Conservation (phyloP, 2,329 filamentous ascomycete genomes). For the Monilinia vaccinii-corymbosi region DNA sequence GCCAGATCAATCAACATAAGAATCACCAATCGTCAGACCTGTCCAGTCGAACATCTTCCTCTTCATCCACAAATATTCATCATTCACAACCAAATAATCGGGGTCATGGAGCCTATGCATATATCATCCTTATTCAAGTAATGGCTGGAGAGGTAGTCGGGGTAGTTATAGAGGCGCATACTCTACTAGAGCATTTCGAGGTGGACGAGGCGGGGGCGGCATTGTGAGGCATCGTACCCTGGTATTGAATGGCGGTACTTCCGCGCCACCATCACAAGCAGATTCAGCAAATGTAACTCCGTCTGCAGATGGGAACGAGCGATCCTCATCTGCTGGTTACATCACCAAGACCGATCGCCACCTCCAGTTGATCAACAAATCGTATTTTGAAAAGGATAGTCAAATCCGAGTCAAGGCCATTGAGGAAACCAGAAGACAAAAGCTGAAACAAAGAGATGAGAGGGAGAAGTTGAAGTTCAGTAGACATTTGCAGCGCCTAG, state of each 20-base stretch:
- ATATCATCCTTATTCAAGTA: slow-evolving; percentile 19
- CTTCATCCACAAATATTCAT: slow-evolving; percentile 11
- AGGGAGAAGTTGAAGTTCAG: slow-evolving; percentile 51
- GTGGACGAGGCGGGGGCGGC: slow-evolving; percentile 30
- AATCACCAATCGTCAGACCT: slow-evolving; percentile 42
- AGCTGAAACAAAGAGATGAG: slow-evolving; percentile 43
- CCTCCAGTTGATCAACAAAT: slow-evolving; percentile 73
- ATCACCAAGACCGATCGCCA: slow-evolving; percentile 67
- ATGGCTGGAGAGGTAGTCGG: slow-evolving; percentile 23
- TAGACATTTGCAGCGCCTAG: slow-evolving; percentile 35
- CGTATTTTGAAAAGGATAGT: slow-evolving; percentile 65
- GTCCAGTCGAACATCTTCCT: slow-evolving; percentile 13
- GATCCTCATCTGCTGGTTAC: slow-evolving; percentile 40
- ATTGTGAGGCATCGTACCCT: slow-evolving; percentile 50
- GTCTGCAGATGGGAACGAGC: slow-evolving; percentile 16
- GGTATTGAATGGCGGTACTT: slow-evolving; percentile 45
- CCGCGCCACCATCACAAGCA: slow-evolving; percentile 13
- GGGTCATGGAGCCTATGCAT: slow-evolving; percentile 14
- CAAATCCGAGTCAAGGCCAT: slow-evolving; percentile 62
- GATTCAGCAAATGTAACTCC: slow-evolving; percentile 6
- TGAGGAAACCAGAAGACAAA: slow-evolving; percentile 55
- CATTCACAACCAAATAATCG: slow-evolving; percentile 10
- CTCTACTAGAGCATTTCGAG: slow-evolving; percentile 27
- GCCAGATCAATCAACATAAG: slow-evolving; percentile 74
- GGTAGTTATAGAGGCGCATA: slow-evolving; percentile 22